phyloP scores from a whole-genome alignment of 106 monocot genomes.

The Vanilla planifolia region DNA sequence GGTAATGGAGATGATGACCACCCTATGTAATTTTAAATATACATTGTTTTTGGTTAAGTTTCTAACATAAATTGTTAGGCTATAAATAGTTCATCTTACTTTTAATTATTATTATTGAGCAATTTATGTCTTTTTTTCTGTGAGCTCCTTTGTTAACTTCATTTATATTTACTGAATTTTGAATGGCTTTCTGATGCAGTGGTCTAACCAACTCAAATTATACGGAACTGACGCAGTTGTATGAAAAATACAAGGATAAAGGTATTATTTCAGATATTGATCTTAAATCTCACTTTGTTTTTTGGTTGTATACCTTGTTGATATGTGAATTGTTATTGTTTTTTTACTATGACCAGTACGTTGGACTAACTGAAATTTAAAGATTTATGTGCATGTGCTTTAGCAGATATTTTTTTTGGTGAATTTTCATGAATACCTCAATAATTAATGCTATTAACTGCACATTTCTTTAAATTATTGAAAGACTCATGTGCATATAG shows the following conservation, averaged over 20 bases:
- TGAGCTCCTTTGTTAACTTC: not conserved
- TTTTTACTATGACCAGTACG: not conserved
- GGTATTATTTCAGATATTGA: constrained; percentile 37
- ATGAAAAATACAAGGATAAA: constrained; percentile 67
- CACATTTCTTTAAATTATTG: too few relatives aligned
- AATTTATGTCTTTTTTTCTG: not conserved
- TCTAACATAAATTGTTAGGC: too few relatives aligned
- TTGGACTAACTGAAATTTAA: too few relatives aligned
- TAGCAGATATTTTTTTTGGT: not conserved
- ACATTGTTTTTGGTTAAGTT: too few relatives aligned
- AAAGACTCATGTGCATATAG: too few relatives aligned
- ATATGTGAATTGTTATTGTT: not conserved
- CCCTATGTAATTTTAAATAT: too few relatives aligned
- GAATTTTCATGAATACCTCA: too few relatives aligned
- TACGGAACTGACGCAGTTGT: constrained; percentile 54
- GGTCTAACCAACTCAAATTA: constrained; percentile 78
- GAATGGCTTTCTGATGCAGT: constrained; percentile 27
- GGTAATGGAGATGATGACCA: constrained; percentile 22
- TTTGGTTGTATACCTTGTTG: not conserved
- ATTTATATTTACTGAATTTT: not conserved
- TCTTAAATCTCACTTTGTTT: not conserved
- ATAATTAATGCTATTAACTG: too few relatives aligned
- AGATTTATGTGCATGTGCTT: too few relatives aligned
- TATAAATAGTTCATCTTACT: too few relatives aligned
- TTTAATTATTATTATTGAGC: too few relatives aligned